Base-by-base conservation (phyloP, 1,284 basidiomycete genomes). In the Sutorius eximius region DNA sequence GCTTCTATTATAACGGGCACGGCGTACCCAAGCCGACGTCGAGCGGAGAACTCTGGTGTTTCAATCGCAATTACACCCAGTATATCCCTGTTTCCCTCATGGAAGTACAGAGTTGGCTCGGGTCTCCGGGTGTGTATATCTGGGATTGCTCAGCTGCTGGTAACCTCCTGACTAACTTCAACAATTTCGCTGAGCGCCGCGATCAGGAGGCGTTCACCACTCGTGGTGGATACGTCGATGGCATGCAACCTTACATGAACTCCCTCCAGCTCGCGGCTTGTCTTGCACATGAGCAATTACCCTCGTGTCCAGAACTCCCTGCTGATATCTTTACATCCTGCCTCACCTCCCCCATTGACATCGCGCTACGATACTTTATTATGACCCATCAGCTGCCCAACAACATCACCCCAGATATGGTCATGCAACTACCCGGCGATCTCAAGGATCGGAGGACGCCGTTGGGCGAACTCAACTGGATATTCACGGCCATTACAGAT, bases 91-190 rank as follows among this genome's bases (percentile, higher is more conserved):
- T 99, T 22, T 95, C 93, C 8, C 77, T 98, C 44, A 91, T 91
- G 71, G 95, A 98, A 64, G 79, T 98, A 12, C 95, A 97, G 70
- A 84, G 81, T 41, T 97, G 94, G 93, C 75, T 95, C 2, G 91
- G 91, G 5, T 93, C 93, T 3, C 96, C 97, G 1, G 95, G 93
- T 51, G 94, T 99, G 52, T 99, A 96, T 68, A 93, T 99, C 51
- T 99, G 96, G 96, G 96, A 99, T 69, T 98, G 96, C 68, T 97
- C 95, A 13, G 91, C 93, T 9, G 95, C 97, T 0, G 96, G 96
- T 0, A 88, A 98, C 70, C 87, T 99, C 46, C 79, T 99, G 44
- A 83, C 84, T 59, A 98, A 97, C 73, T 98, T 97, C 73, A 91
- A 91, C 68, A 83, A 82, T 57, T 91, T 95, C 61, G 93, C 93